These are phyloP conservation scores for Monosporascus sp. DNA, from an alignment of 2,329 filamentous ascomycete genomes.

Conservation along the genomic window DNA sequence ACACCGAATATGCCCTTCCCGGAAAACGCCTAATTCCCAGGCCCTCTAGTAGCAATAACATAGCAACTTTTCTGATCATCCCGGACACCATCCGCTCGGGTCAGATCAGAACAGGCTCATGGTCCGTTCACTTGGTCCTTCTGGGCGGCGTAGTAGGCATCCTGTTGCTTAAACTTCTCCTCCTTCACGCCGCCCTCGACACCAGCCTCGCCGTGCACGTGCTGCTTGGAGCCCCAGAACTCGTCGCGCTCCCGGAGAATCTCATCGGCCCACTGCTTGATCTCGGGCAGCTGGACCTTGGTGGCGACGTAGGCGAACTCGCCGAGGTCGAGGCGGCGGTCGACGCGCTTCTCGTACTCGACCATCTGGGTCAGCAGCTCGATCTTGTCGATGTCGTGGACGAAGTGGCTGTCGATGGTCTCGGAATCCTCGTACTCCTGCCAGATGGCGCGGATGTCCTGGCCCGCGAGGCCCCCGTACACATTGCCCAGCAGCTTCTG, in stretches of 20 bases:
- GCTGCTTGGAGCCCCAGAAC: constrained; percentile 59
- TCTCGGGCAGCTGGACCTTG: constrained; percentile 70
- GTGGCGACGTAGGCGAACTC: constrained; percentile 81
- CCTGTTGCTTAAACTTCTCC: constrained; percentile 36
- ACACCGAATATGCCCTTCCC: not conserved
- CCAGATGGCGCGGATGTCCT: constrained; percentile 76
- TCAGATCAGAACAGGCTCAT: not conserved
- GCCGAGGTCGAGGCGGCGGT: constrained; percentile 66
- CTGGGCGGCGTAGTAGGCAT: constrained; percentile 43
- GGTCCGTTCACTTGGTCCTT: constrained; percentile 3
- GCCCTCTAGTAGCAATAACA: no score
- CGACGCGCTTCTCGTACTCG: constrained; percentile 78
- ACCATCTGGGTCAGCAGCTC: constrained; percentile 93
- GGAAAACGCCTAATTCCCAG: not conserved
- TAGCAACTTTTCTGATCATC: no score
- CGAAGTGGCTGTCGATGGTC: constrained; percentile 81
- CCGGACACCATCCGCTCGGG: no score
- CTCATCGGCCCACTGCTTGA: constrained; percentile 72
- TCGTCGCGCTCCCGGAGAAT: constrained; percentile 70
- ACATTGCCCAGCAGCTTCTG: constrained; percentile 68
- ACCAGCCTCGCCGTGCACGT: constrained; percentile 43
- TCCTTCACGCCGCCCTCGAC: constrained; percentile 33
- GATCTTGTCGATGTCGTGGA: constrained; percentile 97
- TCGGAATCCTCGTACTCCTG: constrained; percentile 89
- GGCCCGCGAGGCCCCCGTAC: constrained; percentile 62